Evolutionary conservation across 1,284 basidiomycete genomes (phyloP), one percentile per base, ranked within the genome.

Genomic region (Waitea zeae): DNA sequence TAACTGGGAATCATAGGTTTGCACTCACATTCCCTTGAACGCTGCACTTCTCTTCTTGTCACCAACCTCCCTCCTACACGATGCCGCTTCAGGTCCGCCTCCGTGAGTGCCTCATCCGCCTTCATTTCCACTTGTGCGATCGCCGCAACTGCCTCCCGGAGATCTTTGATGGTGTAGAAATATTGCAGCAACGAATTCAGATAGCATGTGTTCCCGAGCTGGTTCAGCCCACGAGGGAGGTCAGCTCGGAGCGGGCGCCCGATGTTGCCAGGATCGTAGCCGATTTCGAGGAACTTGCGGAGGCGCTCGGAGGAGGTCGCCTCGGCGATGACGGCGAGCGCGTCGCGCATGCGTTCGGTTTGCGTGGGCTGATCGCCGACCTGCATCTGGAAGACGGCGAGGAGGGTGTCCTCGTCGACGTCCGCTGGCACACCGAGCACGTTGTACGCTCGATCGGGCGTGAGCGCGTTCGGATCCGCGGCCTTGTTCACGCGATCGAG

Each of bases 131-230:
- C 51, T 37, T 68, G 63, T 15, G 64, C 64, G 55, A 79, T 64
- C 2, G 70, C 65, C 17, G 67, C 56, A 12, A 93, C 71, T 5
- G 79, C 74, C 7, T 78, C 75, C 27, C 89, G 70, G 18, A 95
- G 63, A 32, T 88, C 82, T 47, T 71, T 79, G 53, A 95, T 86
- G n/a, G 88, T 90, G 52, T 89, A 93, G 51, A 95, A 90, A 53
- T 95, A 95, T 61, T 84, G 80, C 1, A 88, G 59, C 17, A 89
- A 57, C 13, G 86, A 90, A 51, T 92, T 92, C 36, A 93, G 64
- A 51, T 92, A 93, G 50, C 87, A 92, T 0, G 87, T 92, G 48
- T 95, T 95, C 35, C 88, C 88, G 20, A 95, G 72, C 49, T 93
- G 90, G 49, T 90, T 84, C 20, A 92, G 64, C 1, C 89, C 88